phyloP scores from a whole-genome alignment of 2,329 filamentous ascomycete species.

The Didymella sp. region DNA sequence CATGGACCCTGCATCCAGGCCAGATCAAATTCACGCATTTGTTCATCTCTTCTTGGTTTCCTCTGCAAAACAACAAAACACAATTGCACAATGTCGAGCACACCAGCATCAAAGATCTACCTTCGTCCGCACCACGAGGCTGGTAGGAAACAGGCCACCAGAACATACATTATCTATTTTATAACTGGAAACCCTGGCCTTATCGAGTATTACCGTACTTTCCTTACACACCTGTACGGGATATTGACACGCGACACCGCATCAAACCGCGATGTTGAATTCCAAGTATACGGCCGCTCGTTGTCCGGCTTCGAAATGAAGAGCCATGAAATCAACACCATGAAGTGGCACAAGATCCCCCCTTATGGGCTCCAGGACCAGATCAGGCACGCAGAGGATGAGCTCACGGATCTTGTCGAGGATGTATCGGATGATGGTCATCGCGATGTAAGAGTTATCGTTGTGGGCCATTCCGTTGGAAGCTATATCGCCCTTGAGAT shows the following conservation, averaged over 20 bases:
- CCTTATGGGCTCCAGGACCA: conserved; percentile 58
- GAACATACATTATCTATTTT: conserved; percentile 68
- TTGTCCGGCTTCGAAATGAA: conserved; percentile 54
- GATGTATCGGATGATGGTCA: conserved; percentile 27
- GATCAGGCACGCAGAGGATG: conserved; percentile 56
- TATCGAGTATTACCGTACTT: conserved; percentile 74
- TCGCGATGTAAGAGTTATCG: conserved; percentile 42
- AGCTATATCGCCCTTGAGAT: conserved; percentile 56
- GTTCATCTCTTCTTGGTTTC: not conserved
- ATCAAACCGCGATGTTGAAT: conserved; percentile 26
- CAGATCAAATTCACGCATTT: conserved; percentile 21
- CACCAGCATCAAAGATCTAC: conserved; percentile 34
- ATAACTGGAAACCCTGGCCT: conserved; percentile 80
- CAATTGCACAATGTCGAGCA: conserved; percentile 8
- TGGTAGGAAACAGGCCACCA: conserved; percentile 27
- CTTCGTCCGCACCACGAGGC: conserved; percentile 32
- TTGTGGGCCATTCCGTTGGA: conserved; percentile 58
- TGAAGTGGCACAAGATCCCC: conserved; percentile 32
- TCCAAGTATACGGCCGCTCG: conserved; percentile 51
- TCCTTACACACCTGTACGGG: conserved; percentile 65
- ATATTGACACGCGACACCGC: conserved; percentile 56
- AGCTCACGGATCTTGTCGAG: conserved; percentile 52
- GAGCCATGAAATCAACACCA: conserved; percentile 27
- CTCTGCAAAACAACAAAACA: conserved; percentile 5
- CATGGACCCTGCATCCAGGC: conserved; percentile 21